phyloP scores from a whole-genome alignment of 345 rosid genomes.

The Acer negundo region DNA sequence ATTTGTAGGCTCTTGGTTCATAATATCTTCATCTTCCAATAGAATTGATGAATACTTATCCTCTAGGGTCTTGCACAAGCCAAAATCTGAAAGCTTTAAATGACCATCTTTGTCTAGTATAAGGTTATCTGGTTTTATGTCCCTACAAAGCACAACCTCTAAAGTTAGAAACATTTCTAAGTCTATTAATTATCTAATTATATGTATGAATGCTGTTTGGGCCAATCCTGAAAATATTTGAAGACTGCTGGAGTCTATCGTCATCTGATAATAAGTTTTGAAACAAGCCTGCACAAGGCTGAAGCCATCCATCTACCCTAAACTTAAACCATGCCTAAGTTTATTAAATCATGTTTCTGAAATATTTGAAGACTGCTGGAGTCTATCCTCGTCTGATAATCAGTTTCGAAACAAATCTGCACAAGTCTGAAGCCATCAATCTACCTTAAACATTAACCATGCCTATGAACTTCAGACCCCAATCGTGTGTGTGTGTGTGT shows the following conservation, averaged over 20 bases:
- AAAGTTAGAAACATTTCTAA: background rate
- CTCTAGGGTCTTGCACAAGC: conserved; percentile 95
- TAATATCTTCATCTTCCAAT: conserved; percentile 70
- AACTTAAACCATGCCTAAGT: background rate
- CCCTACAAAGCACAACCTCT: conserved; percentile 54
- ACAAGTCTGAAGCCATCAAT: background rate
- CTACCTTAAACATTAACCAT: background rate
- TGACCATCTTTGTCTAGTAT: conserved; percentile 93
- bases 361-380: background rate
- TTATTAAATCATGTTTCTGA: background rate
- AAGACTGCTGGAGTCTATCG: background rate
- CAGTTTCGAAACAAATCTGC: conserved; percentile 1
- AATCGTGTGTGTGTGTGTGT: no score
- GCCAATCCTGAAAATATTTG: background rate
- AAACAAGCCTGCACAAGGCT: background rate
- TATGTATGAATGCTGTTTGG: background rate
- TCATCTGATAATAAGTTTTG: background rate
- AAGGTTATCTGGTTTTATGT: conserved; percentile 96
- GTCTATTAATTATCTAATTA: background rate
- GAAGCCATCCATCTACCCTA: background rate
- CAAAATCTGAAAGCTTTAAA: conserved; percentile 99
- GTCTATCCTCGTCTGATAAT: background rate
- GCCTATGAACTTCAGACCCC: background rate
- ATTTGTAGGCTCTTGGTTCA: conserved; percentile 49
- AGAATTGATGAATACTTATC: conserved; percentile 82